These are phyloP conservation scores for Basipetospora sp. DNA, from an alignment of 2,329 filamentous ascomycete genomes.

Conservation along the genomic window DNA sequence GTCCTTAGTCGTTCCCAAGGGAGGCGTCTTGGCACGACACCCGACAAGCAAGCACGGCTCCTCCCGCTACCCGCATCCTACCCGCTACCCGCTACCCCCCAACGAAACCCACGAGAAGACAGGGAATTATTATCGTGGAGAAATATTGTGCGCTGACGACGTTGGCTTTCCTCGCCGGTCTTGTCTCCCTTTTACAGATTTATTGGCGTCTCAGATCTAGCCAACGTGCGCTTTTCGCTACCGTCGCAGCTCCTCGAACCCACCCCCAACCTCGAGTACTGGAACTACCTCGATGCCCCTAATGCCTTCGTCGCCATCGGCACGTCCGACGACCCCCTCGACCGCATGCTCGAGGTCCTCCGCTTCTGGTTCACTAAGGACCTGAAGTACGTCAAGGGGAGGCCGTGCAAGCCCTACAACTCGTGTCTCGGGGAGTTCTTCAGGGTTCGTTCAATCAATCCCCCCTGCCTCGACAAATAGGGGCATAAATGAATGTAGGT, in stretches of 20 bases:
- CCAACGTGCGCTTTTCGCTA: conserved; percentile 86
- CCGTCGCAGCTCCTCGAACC: conserved; percentile 92
- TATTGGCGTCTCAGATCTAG: conserved; percentile 90
- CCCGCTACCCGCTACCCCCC: too few relatives aligned
- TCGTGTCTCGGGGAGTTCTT: conserved; percentile 96
- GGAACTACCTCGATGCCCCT: conserved; percentile 92
- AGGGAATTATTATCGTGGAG: too few relatives aligned
- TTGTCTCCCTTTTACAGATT: conserved; percentile 44
- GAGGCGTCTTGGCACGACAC: too few relatives aligned
- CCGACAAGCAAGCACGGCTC: too few relatives aligned
- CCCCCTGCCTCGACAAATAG: too few relatives aligned
- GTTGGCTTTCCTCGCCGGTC: background rate
- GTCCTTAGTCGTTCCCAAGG: too few relatives aligned
- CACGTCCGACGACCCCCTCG: conserved; percentile 78
- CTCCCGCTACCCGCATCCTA: too few relatives aligned
- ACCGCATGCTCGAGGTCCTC: conserved; percentile 86
- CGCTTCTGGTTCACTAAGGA: conserved; percentile 99
- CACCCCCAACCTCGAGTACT: conserved; percentile 94
- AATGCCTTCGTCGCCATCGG: conserved; percentile 75
- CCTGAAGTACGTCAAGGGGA: conserved; percentile 95
- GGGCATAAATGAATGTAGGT: too few relatives aligned
- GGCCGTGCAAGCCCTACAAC: conserved; percentile 98
- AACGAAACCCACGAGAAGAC: too few relatives aligned
- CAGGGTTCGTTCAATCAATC: conserved; percentile 43
- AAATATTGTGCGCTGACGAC: too few relatives aligned